Conservation (phyloP, 208 protist species). For the Vickermania ingenoplastis region DNA sequence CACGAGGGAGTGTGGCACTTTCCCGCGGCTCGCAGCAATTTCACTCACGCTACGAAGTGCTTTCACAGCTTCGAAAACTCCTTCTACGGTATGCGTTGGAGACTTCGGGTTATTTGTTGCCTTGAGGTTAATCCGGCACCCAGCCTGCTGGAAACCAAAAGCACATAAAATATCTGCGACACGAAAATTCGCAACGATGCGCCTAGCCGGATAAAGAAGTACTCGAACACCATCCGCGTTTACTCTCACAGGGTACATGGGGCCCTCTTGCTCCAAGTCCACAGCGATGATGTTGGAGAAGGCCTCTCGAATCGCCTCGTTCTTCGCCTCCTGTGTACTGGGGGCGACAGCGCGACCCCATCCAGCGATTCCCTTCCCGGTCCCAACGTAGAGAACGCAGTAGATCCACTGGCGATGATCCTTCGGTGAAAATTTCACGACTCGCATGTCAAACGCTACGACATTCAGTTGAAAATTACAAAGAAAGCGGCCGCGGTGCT, state of each 20-base stretch:
- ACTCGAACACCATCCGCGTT: slow-evolving; percentile 86
- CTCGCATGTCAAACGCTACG: slow-evolving; percentile 87
- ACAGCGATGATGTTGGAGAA: slow-evolving; percentile 90
- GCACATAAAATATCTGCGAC: slow-evolving; percentile 89
- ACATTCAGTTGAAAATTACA: slow-evolving; percentile 92
- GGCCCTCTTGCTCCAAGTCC: slow-evolving; percentile 90
- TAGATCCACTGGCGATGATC: slow-evolving; percentile 92
- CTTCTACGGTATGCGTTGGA: slow-evolving; percentile 87
- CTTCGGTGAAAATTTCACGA: slow-evolving; percentile 90
- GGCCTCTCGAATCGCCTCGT: slow-evolving; percentile 84
- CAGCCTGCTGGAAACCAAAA: slow-evolving; percentile 90
- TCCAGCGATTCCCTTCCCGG: slow-evolving; percentile 86
- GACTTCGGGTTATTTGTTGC: slow-evolving; percentile 77
- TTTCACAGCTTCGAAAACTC: slow-evolving; percentile 86
- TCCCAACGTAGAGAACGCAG: slow-evolving; percentile 87
- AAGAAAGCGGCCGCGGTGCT: slow-evolving; percentile 88
- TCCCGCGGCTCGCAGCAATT: slow-evolving; percentile 86
- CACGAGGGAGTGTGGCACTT: slow-evolving; percentile 88
- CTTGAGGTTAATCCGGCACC: slow-evolving; percentile 76
- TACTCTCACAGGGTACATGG: slow-evolving; percentile 86
- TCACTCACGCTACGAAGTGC: slow-evolving; percentile 85
- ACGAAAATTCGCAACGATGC: slow-evolving; percentile 88
- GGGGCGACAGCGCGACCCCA: slow-evolving; percentile 86
- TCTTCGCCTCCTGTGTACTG: slow-evolving; percentile 84
- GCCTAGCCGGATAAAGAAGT: slow-evolving; percentile 79